Evolutionary conservation across 2,329 filamentous ascomycete genomes (phyloP), one percentile per base, ranked within the genome.

Genomic region (Calcarisporium arbuscula): DNA sequence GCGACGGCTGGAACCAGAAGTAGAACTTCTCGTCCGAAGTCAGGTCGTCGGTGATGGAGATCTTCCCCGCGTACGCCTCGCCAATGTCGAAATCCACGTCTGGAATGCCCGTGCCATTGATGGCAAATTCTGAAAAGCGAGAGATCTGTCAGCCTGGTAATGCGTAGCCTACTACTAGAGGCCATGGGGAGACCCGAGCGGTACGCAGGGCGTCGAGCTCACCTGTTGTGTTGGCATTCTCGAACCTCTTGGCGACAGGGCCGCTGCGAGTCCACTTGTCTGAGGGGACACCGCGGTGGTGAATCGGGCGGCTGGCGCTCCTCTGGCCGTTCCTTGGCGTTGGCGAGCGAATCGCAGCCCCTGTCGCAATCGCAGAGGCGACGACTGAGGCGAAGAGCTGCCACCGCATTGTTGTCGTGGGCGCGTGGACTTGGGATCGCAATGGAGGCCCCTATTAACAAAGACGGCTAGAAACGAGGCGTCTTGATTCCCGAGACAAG

Each of bases 81-180:
- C 68, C 67, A 32, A 80, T 61, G 39, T 84, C 77, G 44, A 80
- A 84, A 32, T 70, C 54, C 4, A 84, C 76, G 12, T 81, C 74
- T 2, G 80, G 80, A 36, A 84, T 67, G 2, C 61, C 65, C 2
- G 64, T 68, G 19, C 80, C 74, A 50, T 83, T 73, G 34, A 82
- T 72, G 27, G 65, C 67, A 43, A 74, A 81, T 40, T 68, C 77
- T 62, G 19, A 15, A 15, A 17, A 10, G 15, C 25, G n/a, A 27
- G 22, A 6, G 21, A n/a, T n/a, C n/a, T n/a, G n/a, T n/a, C n/a
- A n/a, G n/a, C n/a, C n/a, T n/a, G n/a, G n/a, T n/a, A n/a, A n/a
- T n/a, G n/a, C n/a, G n/a, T n/a, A n/a, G n/a, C n/a, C n/a, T n/a
- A n/a, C n/a, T n/a, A n/a, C n/a, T n/a, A n/a, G n/a, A n/a, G n/a